Conservation (phyloP, 2,329 filamentous ascomycete species). For the Chaetothyriales sp. region DNA sequence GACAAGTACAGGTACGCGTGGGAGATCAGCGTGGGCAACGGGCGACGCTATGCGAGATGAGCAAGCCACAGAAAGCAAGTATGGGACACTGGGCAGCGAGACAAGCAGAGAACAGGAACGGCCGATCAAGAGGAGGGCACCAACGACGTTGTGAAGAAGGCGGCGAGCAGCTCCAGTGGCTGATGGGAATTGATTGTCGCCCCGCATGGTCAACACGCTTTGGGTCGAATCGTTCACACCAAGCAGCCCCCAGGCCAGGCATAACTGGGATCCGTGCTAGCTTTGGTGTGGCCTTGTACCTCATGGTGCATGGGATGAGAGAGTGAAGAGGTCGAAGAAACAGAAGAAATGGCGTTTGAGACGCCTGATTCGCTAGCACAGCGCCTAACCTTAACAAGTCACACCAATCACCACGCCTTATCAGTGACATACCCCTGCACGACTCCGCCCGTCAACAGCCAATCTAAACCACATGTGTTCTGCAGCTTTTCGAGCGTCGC, state of each 20-base stretch:
- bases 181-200: slow-evolving; percentile 2
- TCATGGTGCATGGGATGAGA: background rate
- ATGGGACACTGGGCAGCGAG: background rate
- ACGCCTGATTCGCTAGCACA: background rate
- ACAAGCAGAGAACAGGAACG: slow-evolving; percentile 5
- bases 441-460: background rate
- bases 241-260: background rate
- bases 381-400: background rate
- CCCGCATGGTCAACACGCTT: background rate
- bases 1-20: slow-evolving; percentile 1
- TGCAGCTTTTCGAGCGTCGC: background rate
- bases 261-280: background rate
- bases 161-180: slow-evolving; percentile 9
- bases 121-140: slow-evolving; percentile 10
- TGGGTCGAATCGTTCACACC: background rate
- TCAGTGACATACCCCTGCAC: background rate
- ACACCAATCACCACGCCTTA: background rate
- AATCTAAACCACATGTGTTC: background rate
- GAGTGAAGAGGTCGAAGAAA: background rate
- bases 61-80: background rate
- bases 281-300: background rate
- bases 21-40: slow-evolving; percentile 6
- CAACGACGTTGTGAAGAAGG: slow-evolving; percentile 15
- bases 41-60: slow-evolving; percentile 9
- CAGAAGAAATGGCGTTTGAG: background rate